Evolutionary conservation across 2,329 filamentous ascomycete species (phyloP), one percentile per base, ranked within the genome.

Genomic region (Trichoderma cornu-damae): DNA sequence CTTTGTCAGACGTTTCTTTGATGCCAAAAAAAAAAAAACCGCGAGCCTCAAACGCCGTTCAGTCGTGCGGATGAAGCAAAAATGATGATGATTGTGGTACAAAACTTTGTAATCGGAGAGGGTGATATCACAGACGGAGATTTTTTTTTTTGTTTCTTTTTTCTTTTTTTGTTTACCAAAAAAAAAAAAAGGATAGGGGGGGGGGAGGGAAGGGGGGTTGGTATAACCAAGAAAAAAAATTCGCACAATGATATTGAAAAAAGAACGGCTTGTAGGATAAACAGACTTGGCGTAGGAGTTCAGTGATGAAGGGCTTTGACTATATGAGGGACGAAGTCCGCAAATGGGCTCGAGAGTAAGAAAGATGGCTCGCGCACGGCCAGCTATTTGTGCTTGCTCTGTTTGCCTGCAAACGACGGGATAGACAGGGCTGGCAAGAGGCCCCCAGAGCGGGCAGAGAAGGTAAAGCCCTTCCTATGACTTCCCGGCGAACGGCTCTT

Each of bases 1-100:
- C 57, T 56, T 54, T 56, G 43, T 57, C 46, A 32, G 43, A 43
- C 47, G 24, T 51, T 26, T 51, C 26, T 6, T 35, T 26, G 52
- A 16, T 42, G 20, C n/a, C n/a, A n/a, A n/a, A n/a, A n/a, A n/a
- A n/a, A n/a, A n/a, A n/a, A n/a, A n/a, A n/a, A n/a, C n/a, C n/a
- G n/a, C n/a, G n/a, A n/a, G n/a, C n/a, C n/a, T n/a, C n/a, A 34
- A 40, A 26, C n/a, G 34, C 44, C 8, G 26, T 20, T n/a, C 7
- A 7, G 24, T 12, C 8, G 43, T 20, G 11, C 51, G 42, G 51
- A 54, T 46, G 52, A 47, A 55, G 42, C 2, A 55, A 30, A n/a
- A 16, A 6, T 18, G 42, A 30, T 55, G n/a, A 22, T 55, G 52
- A 55, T 47, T 55, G 52, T 47, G n/a, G 42, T 46, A 46, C 32